Evolutionary conservation across 2,329 filamentous ascomycete species (phyloP), one percentile per base, ranked within the genome.

Genomic region (Aspergillus melleus): DNA sequence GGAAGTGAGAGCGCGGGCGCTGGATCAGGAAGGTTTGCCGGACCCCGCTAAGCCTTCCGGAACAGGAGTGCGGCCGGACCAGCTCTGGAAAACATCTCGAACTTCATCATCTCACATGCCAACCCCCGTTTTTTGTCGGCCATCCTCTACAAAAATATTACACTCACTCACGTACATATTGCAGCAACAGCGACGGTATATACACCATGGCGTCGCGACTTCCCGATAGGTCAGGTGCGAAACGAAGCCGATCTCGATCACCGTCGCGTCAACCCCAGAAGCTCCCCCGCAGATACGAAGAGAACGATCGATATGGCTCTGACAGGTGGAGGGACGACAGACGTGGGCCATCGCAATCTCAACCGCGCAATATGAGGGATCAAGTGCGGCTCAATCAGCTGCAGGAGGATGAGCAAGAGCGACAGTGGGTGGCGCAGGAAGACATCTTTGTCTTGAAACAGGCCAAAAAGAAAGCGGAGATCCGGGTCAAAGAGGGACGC

Each of bases 391-490:
- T 80, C 54, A 82, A 82, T 59, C 77, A 81, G 69, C 77, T 91
- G 62, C 89, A 89, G 59, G 86, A 92, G 72, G 90, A 92, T 69
- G 88, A 93, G 71, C 89, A 92, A 72, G 90, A 88, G 65, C 83
- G 88, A 26, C 85, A 89, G 71, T 99, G 95, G 83, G 91, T 98
- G 20, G 91, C 94, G 55, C 91, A 96, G 69, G 95, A 99, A 76
- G 95, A 99, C 79, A 88, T 90, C 65, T 99, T 99, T 72, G 95
- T 98, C 58, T 81, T 99, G 71, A 93, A 92, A 77, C 95, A 99
- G 78, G 90, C 94, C 51, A 99, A 98, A 83, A 98, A 96, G 81
- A 98, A 97, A 81, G 94, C 95, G 47, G 91, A 93, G 65, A 96
- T 99, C 67, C 89, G 95, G 46, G 92, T 98, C 50, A 91, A 92